A percentile compares a stretch with the other conserved stretches of the same genome.
phyloP scores from a whole-genome alignment of 768 basidiomycete species.

The Leccinellum rugosiceps region DNA sequence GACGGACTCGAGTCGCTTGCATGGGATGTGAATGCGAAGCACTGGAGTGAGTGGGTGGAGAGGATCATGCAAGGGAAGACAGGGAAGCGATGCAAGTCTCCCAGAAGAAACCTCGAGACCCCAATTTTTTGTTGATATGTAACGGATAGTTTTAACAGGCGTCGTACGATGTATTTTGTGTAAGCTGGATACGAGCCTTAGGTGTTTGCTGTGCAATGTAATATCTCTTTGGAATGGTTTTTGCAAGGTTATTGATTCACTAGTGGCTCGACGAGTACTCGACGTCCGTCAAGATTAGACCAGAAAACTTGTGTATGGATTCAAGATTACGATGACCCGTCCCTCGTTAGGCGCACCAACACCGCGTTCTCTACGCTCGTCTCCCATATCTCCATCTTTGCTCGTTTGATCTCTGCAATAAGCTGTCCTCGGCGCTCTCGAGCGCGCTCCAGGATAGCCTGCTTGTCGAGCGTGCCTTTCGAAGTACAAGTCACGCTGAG shows the following conservation, averaged over 20 bases:
- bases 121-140: conserved; percentile 11
- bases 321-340: conserved; percentile 10
- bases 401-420: conserved; percentile 50
- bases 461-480: conserved; percentile 28
- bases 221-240: not conserved
- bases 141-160: conserved; percentile 1
- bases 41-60: conserved; percentile 21
- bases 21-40: conserved; percentile 18
- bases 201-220: not conserved
- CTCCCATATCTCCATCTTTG: conserved; percentile 73
- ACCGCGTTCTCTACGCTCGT: conserved; percentile 67
- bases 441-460: conserved; percentile 50
- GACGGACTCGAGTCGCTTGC: conserved; percentile 16
- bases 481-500: not conserved
- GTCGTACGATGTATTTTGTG: conserved; percentile 23
- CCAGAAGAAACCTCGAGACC: conserved; percentile 11
- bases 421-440: conserved; percentile 51
- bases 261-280: too few species aligned
- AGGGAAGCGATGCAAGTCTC: conserved; percentile 11
- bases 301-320: not conserved
- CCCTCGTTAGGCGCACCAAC: conserved; percentile 46
- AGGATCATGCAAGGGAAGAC: conserved; percentile 4
- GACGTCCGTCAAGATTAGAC: not conserved
- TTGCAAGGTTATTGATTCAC: not conserved
- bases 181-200: conserved; percentile 13